These are phyloP conservation scores for Vigna trinervia DNA, from an alignment of 306 rosid species.

Conservation along the genomic window DNA sequence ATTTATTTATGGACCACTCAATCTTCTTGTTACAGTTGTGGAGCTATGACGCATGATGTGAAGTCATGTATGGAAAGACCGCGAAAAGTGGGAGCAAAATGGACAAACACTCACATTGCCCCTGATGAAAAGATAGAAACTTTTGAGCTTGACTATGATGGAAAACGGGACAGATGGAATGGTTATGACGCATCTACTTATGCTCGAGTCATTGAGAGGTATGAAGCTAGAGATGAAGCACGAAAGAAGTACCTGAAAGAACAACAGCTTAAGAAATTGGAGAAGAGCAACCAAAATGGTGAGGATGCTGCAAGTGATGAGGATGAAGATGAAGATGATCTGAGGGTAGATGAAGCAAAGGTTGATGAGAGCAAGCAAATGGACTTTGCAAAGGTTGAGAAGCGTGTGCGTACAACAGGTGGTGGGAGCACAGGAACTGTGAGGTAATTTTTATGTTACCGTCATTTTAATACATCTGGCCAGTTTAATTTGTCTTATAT, in stretches of 20 bases:
- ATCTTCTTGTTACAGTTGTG: slow-evolving; percentile 37
- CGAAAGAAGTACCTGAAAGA: slow-evolving; percentile 42
- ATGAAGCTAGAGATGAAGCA: slow-evolving; percentile 45
- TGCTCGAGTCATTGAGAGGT: slow-evolving; percentile 47
- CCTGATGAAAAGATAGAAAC: slow-evolving; percentile 47
- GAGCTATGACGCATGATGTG: slow-evolving; percentile 41
- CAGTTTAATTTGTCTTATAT: not conserved
- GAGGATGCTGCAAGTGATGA: slow-evolving; percentile 54
- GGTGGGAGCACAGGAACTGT: slow-evolving; percentile 83
- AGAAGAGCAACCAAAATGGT: slow-evolving; percentile 43
- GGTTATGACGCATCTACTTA: slow-evolving; percentile 43
- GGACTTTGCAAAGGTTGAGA: slow-evolving; percentile 85
- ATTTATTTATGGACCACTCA: slow-evolving; percentile 13
- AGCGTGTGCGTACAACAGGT: slow-evolving; percentile 76
- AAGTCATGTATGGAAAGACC: slow-evolving; percentile 47
- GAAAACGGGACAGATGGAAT: slow-evolving; percentile 46
- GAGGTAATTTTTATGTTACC: slow-evolving; percentile 29
- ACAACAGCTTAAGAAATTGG: slow-evolving; percentile 44
- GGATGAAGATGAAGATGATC: slow-evolving; percentile 61
- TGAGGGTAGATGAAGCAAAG: slow-evolving; percentile 76
- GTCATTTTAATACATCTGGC: not conserved
- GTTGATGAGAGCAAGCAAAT: slow-evolving; percentile 80
- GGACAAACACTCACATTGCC: slow-evolving; percentile 40
- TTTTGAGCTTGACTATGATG: slow-evolving; percentile 48
- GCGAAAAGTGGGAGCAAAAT: slow-evolving; percentile 41